Conservation (phyloP, 2,329 filamentous ascomycete species). For the Scedosporium apiospermum region DNA sequence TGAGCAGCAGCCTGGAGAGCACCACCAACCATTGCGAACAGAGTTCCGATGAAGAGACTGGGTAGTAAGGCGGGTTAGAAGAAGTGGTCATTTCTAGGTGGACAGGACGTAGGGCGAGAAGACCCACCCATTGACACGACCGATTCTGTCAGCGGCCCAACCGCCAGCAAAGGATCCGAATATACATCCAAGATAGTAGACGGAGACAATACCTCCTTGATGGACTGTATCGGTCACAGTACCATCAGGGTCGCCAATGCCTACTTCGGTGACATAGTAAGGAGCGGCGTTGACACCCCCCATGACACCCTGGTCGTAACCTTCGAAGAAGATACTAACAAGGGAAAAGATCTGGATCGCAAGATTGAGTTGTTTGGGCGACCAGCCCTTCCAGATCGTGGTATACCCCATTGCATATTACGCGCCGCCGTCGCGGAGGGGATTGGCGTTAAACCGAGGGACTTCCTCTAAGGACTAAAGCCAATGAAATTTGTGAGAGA, state of each 20-base stretch:
- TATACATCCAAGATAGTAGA: constrained; percentile 42
- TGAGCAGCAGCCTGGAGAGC: constrained; percentile 35
- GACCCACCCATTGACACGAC: constrained; percentile 27
- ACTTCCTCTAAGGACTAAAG: too few relatives aligned
- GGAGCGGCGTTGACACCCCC: constrained; percentile 36
- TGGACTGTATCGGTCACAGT: constrained; percentile 36
- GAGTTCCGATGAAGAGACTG: constrained; percentile 34
- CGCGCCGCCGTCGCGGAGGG: too few relatives aligned
- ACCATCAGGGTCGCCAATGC: constrained; percentile 34
- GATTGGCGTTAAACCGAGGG: too few relatives aligned
- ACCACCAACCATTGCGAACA: constrained; percentile 38
- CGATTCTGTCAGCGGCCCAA: constrained; percentile 40
- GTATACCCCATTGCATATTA: constrained; percentile 25
- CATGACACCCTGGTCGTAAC: constrained; percentile 47
- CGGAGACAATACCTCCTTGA: constrained; percentile 41
- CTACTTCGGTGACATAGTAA: constrained; percentile 29
- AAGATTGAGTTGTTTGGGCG: constrained; percentile 29
- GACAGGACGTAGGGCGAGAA: too few relatives aligned
- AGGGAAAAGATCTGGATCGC: constrained; percentile 21
- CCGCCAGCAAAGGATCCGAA: constrained; percentile 39
- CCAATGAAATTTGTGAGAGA: too few relatives aligned
- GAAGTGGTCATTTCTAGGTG: constrained; percentile 16
- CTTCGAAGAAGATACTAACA: constrained; percentile 25
- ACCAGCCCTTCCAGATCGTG: constrained; percentile 30
- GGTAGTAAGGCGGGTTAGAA: constrained; percentile 1